Conservation (phyloP, 139 green algal species). For the Desmodesmus armatus region DNA sequence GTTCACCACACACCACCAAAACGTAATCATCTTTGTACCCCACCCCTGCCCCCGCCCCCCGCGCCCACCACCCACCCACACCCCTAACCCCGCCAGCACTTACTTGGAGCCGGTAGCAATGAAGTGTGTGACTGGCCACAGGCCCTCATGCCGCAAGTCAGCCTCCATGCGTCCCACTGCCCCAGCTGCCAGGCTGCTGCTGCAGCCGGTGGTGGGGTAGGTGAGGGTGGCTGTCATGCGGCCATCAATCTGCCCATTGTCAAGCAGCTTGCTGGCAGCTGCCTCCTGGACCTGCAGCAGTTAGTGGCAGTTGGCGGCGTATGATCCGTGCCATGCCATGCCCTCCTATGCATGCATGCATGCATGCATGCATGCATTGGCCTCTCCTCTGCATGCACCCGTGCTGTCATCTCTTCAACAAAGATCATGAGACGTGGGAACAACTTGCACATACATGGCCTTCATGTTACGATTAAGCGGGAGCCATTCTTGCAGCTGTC, state of each 20-base stretch:
- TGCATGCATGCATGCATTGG: not conserved
- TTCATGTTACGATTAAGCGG: no score
- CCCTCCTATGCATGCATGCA: not conserved
- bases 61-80: no score
- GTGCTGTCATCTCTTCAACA: no score
- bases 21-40: no score
- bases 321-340: no score
- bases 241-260: conserved; percentile 1
- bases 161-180: conserved; percentile 42
- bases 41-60: no score
- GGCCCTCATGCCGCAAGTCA: conserved; percentile 43
- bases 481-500: no score
- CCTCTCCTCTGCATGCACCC: no score
- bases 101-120: conserved; percentile 45
- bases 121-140: conserved; percentile 48
- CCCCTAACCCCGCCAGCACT: no score
- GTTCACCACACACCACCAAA: no score
- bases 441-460: no score
- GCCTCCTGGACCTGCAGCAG: not conserved
- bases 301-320: not conserved
- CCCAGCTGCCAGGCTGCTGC: conserved; percentile 10
- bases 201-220: conserved; percentile 3
- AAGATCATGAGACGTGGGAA: no score
- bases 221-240: conserved; percentile 6
- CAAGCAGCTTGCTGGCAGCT: not conserved